phyloP scores from a whole-genome alignment of 1,284 basidiomycete genomes.

The Ustilago tritici region DNA sequence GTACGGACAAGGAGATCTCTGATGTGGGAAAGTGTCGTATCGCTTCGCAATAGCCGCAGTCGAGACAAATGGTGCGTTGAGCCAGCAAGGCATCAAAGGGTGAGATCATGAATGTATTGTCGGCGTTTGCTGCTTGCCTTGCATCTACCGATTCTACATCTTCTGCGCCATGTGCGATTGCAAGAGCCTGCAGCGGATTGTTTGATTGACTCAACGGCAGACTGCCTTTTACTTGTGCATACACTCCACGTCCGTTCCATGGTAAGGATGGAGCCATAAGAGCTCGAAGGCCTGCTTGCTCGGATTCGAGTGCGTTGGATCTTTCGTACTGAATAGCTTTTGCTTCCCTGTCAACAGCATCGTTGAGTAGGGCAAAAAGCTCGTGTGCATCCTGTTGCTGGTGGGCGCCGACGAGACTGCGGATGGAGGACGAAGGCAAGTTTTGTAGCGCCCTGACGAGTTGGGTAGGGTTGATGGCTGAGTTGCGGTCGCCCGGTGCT shows the following conservation, averaged over 20 bases:
- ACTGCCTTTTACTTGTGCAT: slow-evolving; percentile 20
- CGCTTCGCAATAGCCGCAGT: slow-evolving; percentile 67
- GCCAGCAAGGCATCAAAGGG: slow-evolving; percentile 54
- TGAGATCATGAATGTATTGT: slow-evolving; percentile 31
- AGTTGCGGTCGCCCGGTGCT: slow-evolving; percentile 46
- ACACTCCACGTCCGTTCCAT: slow-evolving; percentile 40
- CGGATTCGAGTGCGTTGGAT: slow-evolving; percentile 18
- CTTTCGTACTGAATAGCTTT: slow-evolving; percentile 37
- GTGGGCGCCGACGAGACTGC: slow-evolving; percentile 63
- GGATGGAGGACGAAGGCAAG: slow-evolving; percentile 52
- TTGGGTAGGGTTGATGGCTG: slow-evolving; percentile 52
- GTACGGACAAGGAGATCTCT: slow-evolving; percentile 62
- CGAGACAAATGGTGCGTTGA: slow-evolving; percentile 64
- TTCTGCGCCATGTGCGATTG: neutral
- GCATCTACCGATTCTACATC: neutral
- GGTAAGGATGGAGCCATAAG: slow-evolving; percentile 51
- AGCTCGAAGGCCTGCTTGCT: slow-evolving; percentile 46
- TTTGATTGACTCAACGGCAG: neutral
- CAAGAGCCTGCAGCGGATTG: slow-evolving; percentile 7
- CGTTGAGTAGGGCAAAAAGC: slow-evolving; percentile 62
- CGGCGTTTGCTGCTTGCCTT: neutral
- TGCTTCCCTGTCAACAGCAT: slow-evolving; percentile 62
- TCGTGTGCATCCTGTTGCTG: slow-evolving; percentile 69
- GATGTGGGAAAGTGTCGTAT: slow-evolving; percentile 60
- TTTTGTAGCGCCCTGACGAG: slow-evolving; percentile 55